Conservation (phyloP, 2,329 filamentous ascomycete genomes). For the Colletotrichum sp. region DNA sequence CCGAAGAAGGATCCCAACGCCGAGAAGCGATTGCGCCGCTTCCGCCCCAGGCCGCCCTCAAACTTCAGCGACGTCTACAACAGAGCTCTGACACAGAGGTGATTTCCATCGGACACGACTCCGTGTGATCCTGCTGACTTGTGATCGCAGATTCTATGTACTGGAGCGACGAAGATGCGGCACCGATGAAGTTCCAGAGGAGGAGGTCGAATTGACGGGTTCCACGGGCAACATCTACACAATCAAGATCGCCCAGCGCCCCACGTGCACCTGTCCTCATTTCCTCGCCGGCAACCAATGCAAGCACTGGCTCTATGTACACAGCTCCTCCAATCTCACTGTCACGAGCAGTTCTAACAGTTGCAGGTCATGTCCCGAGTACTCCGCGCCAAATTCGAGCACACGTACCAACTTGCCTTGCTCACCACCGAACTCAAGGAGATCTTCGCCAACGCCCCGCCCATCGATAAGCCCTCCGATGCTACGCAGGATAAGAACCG, state of each 20-base stretch:
- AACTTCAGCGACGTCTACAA: constrained; percentile 40
- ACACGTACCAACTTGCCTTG: constrained; percentile 68
- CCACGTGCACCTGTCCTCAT: constrained; percentile 63
- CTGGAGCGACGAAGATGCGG: constrained; percentile 43
- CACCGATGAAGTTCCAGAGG: constrained; percentile 44
- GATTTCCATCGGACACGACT: not conserved
- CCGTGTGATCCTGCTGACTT: not conserved
- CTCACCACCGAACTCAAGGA: constrained; percentile 62
- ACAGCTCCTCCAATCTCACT: constrained; percentile 13
- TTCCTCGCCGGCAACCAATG: constrained; percentile 60
- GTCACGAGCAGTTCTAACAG: not conserved
- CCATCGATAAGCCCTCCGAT: constrained; percentile 43
- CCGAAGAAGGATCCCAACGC: not conserved
- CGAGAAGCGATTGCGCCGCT: constrained; percentile 41
- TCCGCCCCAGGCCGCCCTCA: constrained; percentile 36
- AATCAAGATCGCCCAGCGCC: constrained; percentile 55
- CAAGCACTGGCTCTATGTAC: constrained; percentile 68
- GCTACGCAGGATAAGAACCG: constrained; percentile 44
- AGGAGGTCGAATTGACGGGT: constrained; percentile 64
- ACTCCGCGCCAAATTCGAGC: constrained; percentile 58
- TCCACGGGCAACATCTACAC: constrained; percentile 71
- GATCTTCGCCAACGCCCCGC: constrained; percentile 61
- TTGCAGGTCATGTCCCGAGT: constrained; percentile 60
- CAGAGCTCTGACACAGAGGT: constrained; percentile 46
- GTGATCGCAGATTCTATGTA: constrained; percentile 44